A percentile compares a stretch with the other conserved stretches of the same genome.
Evolutionary conservation across 2,329 filamentous ascomycete species (phyloP).

Genomic region (Colletotrichum filicis): DNA sequence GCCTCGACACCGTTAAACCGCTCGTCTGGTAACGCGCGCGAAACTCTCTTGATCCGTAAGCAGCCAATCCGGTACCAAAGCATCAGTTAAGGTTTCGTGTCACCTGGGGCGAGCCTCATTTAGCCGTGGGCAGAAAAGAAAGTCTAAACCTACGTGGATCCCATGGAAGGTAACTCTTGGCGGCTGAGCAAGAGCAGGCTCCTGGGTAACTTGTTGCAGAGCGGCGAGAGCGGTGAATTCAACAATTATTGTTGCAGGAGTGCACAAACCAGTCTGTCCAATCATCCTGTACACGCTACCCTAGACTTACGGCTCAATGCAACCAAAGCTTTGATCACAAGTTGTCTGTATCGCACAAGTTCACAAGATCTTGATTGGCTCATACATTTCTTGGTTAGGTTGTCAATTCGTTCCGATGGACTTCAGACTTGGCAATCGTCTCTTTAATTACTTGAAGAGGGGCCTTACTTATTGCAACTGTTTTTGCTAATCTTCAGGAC

Average conservation of each 20-base stretch:
- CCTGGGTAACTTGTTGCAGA: not conserved
- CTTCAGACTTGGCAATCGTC: not conserved
- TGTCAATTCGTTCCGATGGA: not conserved
- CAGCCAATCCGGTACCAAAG: not conserved
- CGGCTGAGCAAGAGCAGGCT: not conserved
- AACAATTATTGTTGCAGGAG: not conserved
- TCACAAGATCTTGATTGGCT: not conserved
- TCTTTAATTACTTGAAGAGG: not conserved
- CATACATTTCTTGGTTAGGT: not conserved
- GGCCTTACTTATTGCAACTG: not conserved
- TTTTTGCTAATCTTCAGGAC: not conserved
- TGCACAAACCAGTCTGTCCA: not conserved
- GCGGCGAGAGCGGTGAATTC: not conserved
- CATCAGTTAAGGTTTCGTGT: conserved; percentile 15
- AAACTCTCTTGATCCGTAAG: not conserved
- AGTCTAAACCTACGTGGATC: not conserved
- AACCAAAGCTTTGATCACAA: conserved; percentile 2
- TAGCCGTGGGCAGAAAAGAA: not conserved
- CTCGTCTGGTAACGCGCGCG: not conserved
- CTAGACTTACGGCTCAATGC: not conserved
- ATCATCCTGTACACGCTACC: not conserved
- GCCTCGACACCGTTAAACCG: not conserved
- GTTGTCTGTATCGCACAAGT: not conserved
- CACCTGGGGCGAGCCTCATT: not conserved
- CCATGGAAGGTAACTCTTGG: not conserved